phyloP scores from a whole-genome alignment of 768 basidiomycete species.

The Tricholoma bakamatsutake region DNA sequence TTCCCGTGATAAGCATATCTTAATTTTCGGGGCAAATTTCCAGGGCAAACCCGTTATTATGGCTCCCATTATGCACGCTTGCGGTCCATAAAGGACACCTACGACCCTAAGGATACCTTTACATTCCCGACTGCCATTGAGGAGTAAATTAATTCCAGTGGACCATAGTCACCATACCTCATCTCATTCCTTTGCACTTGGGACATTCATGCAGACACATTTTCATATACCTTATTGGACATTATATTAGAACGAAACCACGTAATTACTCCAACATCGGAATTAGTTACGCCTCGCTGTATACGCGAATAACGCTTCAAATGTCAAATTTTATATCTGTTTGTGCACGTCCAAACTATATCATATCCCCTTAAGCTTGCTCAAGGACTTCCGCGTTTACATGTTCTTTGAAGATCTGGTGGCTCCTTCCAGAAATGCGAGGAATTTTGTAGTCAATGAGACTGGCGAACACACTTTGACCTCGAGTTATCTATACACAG shows the following conservation, averaged over 20 bases:
- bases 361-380: too few relatives aligned
- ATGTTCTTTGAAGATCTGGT: too few relatives aligned
- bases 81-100: conserved; percentile 23
- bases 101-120: conserved; percentile 34
- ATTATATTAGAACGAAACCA: neutral
- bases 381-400: too few relatives aligned
- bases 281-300: too few relatives aligned
- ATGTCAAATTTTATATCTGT: too few relatives aligned
- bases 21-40: neutral
- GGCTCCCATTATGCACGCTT: conserved; percentile 26
- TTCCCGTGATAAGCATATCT: neutral
- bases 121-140: conserved; percentile 32
- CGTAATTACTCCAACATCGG: too few relatives aligned
- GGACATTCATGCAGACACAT: neutral
- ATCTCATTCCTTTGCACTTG: neutral
- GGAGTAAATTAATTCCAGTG: conserved; percentile 8
- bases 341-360: too few relatives aligned
- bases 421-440: too few relatives aligned
- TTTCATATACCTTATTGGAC: neutral
- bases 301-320: too few relatives aligned
- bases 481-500: too few relatives aligned
- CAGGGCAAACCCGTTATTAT: conserved; percentile 31
- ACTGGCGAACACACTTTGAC: too few relatives aligned
- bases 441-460: too few relatives aligned
- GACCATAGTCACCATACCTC: neutral